Evolutionary conservation across 805 yeast genomes (phyloP).

Genomic region (Metschnikowia continentalis): DNA sequence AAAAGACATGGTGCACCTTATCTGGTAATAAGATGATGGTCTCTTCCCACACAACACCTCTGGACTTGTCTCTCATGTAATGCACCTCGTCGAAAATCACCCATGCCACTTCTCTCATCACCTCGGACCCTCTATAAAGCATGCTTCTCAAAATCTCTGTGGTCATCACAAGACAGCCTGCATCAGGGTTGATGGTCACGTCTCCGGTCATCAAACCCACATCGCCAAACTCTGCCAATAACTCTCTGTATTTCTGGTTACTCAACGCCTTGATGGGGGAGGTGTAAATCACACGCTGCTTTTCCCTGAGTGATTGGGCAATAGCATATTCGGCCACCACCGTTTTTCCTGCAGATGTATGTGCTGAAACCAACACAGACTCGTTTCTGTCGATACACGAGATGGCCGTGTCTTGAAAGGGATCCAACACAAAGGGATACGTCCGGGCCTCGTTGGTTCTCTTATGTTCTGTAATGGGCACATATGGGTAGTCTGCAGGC

Average conservation of each 20-base stretch:
- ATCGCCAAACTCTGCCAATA: slow-evolving; percentile 89
- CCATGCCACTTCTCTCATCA: slow-evolving; percentile 99
- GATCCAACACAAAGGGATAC: slow-evolving; percentile 91
- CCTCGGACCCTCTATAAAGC: slow-evolving; percentile 96
- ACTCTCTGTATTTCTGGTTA: slow-evolving; percentile 90
- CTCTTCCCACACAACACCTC: slow-evolving; percentile 99
- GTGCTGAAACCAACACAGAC: slow-evolving; percentile 95
- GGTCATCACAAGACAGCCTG: slow-evolving; percentile 97
- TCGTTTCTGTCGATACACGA: slow-evolving; percentile 94
- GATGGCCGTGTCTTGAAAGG: slow-evolving; percentile 95
- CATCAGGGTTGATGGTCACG: slow-evolving; percentile 97
- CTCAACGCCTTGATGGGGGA: slow-evolving; percentile 94
- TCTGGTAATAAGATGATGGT: slow-evolving; percentile 94
- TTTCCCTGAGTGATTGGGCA: slow-evolving; percentile 87
- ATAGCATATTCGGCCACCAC: slow-evolving; percentile 97
- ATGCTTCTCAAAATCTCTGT: slow-evolving; percentile 95
- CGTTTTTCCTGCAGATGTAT: slow-evolving; percentile 95
- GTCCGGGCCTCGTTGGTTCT: slow-evolving; percentile 75
- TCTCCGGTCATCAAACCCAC: slow-evolving; percentile 99
- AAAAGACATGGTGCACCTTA: slow-evolving; percentile 87
- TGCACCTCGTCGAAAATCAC: slow-evolving; percentile 98
- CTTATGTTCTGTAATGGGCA: slow-evolving; percentile 84
- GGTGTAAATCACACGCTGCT: slow-evolving; percentile 91
- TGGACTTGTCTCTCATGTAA: slow-evolving; percentile 94
- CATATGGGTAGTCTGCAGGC: slow-evolving; percentile 86